Base-by-base conservation (phyloP, 2,329 filamentous ascomycete species). In the Alternaria solani region DNA sequence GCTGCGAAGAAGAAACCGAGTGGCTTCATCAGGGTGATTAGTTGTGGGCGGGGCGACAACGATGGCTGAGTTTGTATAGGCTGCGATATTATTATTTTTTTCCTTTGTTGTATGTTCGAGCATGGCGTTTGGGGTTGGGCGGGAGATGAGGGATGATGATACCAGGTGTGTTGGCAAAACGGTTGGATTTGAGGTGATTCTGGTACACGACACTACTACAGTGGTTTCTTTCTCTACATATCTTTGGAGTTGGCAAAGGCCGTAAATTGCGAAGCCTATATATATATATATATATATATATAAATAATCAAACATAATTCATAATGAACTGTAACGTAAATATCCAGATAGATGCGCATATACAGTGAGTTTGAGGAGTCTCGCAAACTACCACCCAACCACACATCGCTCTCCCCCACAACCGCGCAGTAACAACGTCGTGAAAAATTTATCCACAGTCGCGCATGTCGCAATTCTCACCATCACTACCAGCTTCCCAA, bases 21-120 rank as follows among this genome's bases (percentile, higher is more conserved):
- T 49, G 69, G 68, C 9, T 75, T 77, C 59, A 68, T 75, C 8
- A 73, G 72, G 57, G 74, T 66, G 14, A 63, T 78, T 53, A 76
- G 71, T 41, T 78, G 75, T 67, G 75, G 75, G 18, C 73, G 70
- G 59, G 43, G 51, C 25, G 54, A 43, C 54, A 60, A 12, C 36
- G 25, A 18, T 54, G 63, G 16, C 26, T 60, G 43, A 20, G 8
- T 38, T 26, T 28, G 5, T 28, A 34, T 25, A 14, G 4, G 7
- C 7, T 30, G 0, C 14, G 12, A 5, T 18, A 25, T n/a, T 18
- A n/a, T n/a, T n/a, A n/a, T 23, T 23, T 23, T 23, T 23, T 49
- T 44, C n/a, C 8, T 36, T 49, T 48, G 26, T 20, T 6, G 23
- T 9, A 30, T 34, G 0, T 49, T 49, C 11, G 12, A 39, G 51